Evolutionary conservation across 495 filamentous ascomycete species (phyloP).

Genomic region (Podospora didyma): DNA sequence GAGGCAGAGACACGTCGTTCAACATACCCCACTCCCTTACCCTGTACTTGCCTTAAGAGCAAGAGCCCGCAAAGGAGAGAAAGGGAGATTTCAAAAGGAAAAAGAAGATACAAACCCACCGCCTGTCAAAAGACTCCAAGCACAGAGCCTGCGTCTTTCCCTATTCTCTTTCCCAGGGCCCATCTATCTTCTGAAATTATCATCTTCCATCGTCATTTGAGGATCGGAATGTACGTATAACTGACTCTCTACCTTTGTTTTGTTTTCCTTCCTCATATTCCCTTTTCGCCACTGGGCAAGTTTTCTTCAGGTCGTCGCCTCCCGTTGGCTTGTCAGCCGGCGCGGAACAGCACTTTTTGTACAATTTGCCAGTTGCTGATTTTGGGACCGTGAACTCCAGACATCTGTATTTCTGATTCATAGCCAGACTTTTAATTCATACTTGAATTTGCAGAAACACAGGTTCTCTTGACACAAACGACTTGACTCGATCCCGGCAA

Average conservation of each 20-base stretch:
- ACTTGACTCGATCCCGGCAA: not conserved
- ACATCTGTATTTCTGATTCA: constrained; percentile 33
- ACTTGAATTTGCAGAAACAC: constrained; percentile 16
- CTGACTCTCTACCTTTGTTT: constrained; percentile 18
- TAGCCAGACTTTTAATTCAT: constrained; percentile 27
- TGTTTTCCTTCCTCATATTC: constrained; percentile 8
- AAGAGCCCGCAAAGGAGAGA: constrained; percentile 5
- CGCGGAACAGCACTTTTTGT: not conserved
- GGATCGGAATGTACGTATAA: constrained; percentile 36
- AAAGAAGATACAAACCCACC: constrained; percentile 6
- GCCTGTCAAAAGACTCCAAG: constrained; percentile 23
- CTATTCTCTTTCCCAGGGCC: constrained; percentile 17
- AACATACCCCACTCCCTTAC: not conserved
- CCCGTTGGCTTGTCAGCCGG: not conserved
- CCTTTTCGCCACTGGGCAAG: not conserved
- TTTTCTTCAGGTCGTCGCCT: not conserved
- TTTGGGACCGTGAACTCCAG: constrained; percentile 14
- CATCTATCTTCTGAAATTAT: constrained; percentile 14
- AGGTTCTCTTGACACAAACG: constrained; percentile 10
- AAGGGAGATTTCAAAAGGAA: not conserved
- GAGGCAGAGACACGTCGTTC: not conserved
- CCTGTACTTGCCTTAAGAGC: constrained; percentile 10
- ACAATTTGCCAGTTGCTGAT: constrained; percentile 20
- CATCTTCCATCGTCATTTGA: constrained; percentile 18
- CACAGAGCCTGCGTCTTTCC: constrained; percentile 30